Conservation (phyloP, 2,329 filamentous ascomycete genomes). For the Phialophora expanda region DNA sequence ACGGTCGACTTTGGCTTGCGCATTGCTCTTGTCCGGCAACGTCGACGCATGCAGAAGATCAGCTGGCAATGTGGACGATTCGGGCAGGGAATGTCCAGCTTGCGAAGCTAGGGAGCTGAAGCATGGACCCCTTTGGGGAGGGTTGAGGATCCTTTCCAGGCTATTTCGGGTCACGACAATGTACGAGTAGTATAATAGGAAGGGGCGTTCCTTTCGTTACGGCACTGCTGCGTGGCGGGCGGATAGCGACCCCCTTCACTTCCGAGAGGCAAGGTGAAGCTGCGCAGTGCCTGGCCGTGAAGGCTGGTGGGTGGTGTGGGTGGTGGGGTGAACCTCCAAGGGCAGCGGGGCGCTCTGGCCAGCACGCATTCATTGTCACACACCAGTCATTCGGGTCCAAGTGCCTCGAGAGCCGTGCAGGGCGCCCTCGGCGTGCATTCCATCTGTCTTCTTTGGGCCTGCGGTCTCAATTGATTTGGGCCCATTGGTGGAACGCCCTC, state of each 20-base stretch:
- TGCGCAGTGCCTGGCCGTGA: constrained; percentile 7
- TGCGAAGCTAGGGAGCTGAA: constrained; percentile 16
- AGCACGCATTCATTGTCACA: constrained; percentile 11
- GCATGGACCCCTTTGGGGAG: constrained; percentile 10
- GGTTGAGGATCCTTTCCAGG: constrained; percentile 8
- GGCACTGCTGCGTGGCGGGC: constrained; percentile 4
- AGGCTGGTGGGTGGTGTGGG: constrained; percentile 9
- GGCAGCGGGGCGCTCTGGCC: neutral
- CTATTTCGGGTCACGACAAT: constrained; percentile 18
- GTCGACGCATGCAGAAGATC: constrained; percentile 2
- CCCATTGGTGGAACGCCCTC: constrained; percentile 14
- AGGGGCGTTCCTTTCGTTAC: neutral
- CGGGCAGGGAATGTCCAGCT: constrained; percentile 11
- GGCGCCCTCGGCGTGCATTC: constrained; percentile 13
- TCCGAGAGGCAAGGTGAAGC: constrained; percentile 16
- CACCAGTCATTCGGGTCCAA: constrained; percentile 19
- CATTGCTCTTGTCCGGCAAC: neutral
- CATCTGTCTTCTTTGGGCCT: constrained; percentile 19
- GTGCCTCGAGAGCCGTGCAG: constrained; percentile 7
- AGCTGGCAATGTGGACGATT: constrained; percentile 2
- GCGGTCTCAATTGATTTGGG: constrained; percentile 14
- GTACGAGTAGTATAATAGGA: neutral
- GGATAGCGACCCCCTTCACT: neutral
- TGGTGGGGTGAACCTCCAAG: constrained; percentile 6
- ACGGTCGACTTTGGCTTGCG: constrained; percentile 5